phyloP scores from a whole-genome alignment of 768 basidiomycete species.

The Hygrophorus russula region DNA sequence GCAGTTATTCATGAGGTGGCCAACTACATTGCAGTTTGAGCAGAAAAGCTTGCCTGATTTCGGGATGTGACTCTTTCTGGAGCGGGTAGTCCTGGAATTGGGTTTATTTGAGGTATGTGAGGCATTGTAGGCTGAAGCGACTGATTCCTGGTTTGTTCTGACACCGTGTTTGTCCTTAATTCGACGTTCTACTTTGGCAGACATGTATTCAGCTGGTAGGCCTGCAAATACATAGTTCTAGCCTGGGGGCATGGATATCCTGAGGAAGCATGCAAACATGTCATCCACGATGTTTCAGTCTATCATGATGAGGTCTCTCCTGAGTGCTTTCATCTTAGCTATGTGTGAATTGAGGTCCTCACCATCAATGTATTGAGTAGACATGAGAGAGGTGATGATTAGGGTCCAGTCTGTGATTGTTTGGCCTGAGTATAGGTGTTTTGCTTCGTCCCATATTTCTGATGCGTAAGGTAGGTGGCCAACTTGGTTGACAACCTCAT shows the following conservation, averaged over 20 bases:
- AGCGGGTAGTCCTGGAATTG: too few species aligned
- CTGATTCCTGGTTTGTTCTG: not conserved
- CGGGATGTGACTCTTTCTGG: too few species aligned
- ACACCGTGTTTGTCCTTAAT: constrained; percentile 1
- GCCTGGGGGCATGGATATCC: not conserved
- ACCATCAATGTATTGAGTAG: not conserved
- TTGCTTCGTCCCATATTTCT: not conserved
- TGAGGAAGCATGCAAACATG: not conserved
- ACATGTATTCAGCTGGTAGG: not conserved
- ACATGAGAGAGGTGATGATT: not conserved
- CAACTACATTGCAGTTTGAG: too few species aligned
- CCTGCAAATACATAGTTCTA: constrained; percentile 1
- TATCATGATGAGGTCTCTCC: not conserved
- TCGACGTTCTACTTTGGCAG: not conserved
- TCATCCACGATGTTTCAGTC: not conserved
- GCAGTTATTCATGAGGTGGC: too few species aligned
- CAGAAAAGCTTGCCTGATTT: too few species aligned
- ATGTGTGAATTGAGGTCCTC: not conserved
- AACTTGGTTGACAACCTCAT: not conserved
- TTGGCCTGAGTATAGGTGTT: not conserved
- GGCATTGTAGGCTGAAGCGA: too few species aligned
- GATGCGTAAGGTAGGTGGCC: not conserved
- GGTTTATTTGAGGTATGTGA: too few species aligned
- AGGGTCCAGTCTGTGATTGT: constrained; percentile 1
- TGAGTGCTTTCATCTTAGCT: not conserved